phyloP scores from a whole-genome alignment of 148 eudicot species.

The Euryodendron excelsum region DNA sequence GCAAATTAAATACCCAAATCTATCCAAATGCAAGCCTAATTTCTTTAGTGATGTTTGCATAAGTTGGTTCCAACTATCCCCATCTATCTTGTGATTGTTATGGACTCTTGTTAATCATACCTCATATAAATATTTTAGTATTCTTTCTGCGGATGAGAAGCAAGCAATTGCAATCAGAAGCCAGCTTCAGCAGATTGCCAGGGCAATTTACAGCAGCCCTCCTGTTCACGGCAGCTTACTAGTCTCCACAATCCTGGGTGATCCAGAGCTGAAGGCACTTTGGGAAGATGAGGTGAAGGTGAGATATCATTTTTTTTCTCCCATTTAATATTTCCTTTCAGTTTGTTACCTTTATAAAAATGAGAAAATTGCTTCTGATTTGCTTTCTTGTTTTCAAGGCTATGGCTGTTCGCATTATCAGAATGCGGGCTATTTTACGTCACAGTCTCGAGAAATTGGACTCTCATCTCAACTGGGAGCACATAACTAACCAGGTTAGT shows the following conservation, averaged over 20 bases:
- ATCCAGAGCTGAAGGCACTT: constrained; percentile 10
- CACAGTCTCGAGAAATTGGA: constrained; percentile 6
- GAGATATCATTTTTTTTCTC: not conserved
- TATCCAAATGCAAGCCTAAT: too few species aligned
- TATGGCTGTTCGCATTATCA: constrained; percentile 53
- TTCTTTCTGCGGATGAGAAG: constrained; percentile 7
- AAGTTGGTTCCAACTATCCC: not conserved
- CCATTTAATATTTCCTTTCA: constrained; percentile 3
- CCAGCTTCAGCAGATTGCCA: constrained; percentile 52
- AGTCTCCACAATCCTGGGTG: constrained; percentile 45
- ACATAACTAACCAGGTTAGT: constrained; percentile 39
- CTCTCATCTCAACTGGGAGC: constrained; percentile 7
- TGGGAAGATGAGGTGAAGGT: constrained; percentile 11
- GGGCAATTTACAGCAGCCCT: constrained; percentile 52
- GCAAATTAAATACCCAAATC: too few species aligned
- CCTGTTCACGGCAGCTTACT: constrained; percentile 56
- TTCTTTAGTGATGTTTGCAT: not conserved
- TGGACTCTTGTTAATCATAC: not conserved
- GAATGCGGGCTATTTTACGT: constrained; percentile 51
- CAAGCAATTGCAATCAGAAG: constrained; percentile 21
- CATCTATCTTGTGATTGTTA: not conserved
- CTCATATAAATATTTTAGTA: not conserved
- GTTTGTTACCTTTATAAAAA: not conserved
- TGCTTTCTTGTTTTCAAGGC: constrained; percentile 18
- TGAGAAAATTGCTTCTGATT: not conserved